A percentile compares a stretch with the other conserved stretches of the same genome.
Evolutionary conservation across 345 rosid species (phyloP).

Genomic region (Pistacia integerrima): DNA sequence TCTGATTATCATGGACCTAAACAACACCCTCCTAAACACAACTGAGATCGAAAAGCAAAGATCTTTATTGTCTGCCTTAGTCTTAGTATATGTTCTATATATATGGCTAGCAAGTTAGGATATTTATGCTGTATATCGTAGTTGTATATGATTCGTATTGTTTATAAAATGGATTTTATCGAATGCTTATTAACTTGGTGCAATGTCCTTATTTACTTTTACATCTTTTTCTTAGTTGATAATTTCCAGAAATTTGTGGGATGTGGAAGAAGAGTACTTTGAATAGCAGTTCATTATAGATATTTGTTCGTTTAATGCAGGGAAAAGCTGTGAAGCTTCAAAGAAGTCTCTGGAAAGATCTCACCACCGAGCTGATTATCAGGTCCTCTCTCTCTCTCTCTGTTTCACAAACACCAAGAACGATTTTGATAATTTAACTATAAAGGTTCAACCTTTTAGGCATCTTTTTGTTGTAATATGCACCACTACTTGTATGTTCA

Average conservation of each 20-base stretch:
- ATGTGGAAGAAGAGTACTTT: not conserved
- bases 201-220: too few species aligned
- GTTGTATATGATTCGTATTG: slow-evolving; percentile 4
- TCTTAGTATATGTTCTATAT: not conserved
- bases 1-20: slow-evolving; percentile 49
- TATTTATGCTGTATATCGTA: not conserved
- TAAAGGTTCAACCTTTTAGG: not conserved
- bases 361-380: slow-evolving; percentile 3
- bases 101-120: not conserved
- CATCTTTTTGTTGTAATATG: not conserved
- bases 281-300: not conserved
- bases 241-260: not conserved
- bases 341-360: slow-evolving; percentile 5
- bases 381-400: slow-evolving; percentile 15
- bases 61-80: slow-evolving; percentile 11
- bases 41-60: slow-evolving; percentile 24
- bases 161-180: slow-evolving; percentile 4
- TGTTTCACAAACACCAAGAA: not conserved
- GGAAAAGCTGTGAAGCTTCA: slow-evolving; percentile 6
- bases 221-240: not conserved
- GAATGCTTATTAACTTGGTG: not conserved
- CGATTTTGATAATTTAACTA: not conserved
- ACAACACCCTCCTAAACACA: slow-evolving; percentile 46
- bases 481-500: not conserved
- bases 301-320: slow-evolving; percentile 14